These are phyloP conservation scores for Mrakiaceae sp. DNA, from an alignment of 1,284 basidiomycete genomes.

Conservation along the genomic window DNA sequence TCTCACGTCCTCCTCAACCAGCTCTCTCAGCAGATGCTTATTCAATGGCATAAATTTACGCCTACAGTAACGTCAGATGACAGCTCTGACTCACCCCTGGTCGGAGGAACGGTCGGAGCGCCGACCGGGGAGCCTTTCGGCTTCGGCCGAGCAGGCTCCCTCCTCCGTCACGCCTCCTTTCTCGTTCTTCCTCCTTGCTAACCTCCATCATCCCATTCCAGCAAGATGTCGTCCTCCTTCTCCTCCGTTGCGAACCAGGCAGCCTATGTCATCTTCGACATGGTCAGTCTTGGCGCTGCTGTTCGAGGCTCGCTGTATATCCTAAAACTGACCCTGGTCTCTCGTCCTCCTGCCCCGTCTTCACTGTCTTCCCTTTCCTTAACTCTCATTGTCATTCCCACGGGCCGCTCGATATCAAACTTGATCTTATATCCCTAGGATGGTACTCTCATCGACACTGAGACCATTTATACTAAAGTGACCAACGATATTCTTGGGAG, in stretches of 20 bases:
- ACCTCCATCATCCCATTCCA: not conserved
- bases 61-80: too few species aligned
- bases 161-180: not conserved
- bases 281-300: slow-evolving; percentile 33
- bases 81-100: too few species aligned
- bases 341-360: not conserved
- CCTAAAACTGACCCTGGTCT: not conserved
- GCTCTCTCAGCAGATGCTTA: too few species aligned
- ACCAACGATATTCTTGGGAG: slow-evolving; percentile 32
- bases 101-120: too few species aligned
- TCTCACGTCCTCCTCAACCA: too few species aligned
- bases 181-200: not conserved
- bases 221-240: not conserved
- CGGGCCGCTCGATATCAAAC: not conserved
- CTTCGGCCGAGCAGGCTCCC: not conserved
- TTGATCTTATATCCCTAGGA: not conserved
- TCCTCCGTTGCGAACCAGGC: slow-evolving; percentile 12
- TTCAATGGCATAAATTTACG: too few species aligned
- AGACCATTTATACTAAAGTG: slow-evolving; percentile 32
- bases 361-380: not conserved
- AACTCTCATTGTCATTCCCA: not conserved
- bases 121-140: too few species aligned
- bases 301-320: not conserved
- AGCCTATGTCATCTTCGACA: slow-evolving; percentile 37
- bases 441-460: slow-evolving; percentile 4